Percentiles rank a stretch among this genome's conserved stretches.
Conservation (phyloP, 306 rosid species). For the Abrus precatorius region DNA sequence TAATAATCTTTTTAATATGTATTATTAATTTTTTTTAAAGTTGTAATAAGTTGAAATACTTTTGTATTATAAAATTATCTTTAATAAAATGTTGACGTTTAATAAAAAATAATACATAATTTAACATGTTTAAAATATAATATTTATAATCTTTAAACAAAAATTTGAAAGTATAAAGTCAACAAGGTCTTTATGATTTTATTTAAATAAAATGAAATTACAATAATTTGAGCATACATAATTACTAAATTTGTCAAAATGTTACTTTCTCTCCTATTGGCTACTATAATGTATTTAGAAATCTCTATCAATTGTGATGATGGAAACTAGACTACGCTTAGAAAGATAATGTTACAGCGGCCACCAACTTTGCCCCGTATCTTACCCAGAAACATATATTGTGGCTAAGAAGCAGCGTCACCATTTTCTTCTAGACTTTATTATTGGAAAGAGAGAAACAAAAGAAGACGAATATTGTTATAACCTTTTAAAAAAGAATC, state of each 20-base stretch:
- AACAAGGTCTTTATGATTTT: no score
- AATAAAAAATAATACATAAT: no score
- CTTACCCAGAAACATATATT: constrained; percentile 21
- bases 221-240: not conserved
- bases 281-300: not conserved
- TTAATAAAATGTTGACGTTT: no score
- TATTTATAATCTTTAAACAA: no score
- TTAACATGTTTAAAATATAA: no score
- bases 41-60: no score
- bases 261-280: not conserved
- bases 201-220: no score
- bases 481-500: not conserved
- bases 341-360: constrained; percentile 7
- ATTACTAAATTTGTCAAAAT: not conserved
- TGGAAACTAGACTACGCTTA: constrained; percentile 2
- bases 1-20: no score
- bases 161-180: no score
- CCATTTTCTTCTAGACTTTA: not conserved
- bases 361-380: constrained; percentile 40
- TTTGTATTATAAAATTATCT: no score
- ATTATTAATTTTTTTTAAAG: no score
- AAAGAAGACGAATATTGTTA: not conserved
- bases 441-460: not conserved
- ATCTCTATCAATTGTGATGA: constrained; percentile 30
- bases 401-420: not conserved